Conservation (phyloP, 192 early-diverging fungal species). For the Diversispora eburnea region DNA sequence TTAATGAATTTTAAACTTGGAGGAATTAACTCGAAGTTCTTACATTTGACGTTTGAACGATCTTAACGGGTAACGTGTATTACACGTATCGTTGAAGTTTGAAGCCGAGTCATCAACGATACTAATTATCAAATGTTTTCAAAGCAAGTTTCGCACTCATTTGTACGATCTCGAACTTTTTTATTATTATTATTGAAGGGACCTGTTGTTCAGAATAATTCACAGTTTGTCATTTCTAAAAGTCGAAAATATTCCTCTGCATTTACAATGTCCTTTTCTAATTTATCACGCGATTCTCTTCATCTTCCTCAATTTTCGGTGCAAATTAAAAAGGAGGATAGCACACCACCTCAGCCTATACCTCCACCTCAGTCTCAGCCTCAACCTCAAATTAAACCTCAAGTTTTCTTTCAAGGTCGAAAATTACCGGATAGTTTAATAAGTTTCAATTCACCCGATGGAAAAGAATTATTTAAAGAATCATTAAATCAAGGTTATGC, state of each 20-base stretch:
- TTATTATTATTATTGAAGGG: neutral
- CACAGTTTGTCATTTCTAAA: neutral
- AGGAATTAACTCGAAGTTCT: too few species aligned
- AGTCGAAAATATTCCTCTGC: neutral
- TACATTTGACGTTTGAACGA: too few species aligned
- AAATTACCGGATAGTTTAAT: conserved; percentile 61
- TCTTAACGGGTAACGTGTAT: too few species aligned
- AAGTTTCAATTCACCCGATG: conserved; percentile 76
- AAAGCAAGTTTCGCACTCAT: neutral
- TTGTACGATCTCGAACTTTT: neutral
- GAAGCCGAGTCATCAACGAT: too few species aligned
- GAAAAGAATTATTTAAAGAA: conserved; percentile 76
- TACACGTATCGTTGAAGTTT: too few species aligned
- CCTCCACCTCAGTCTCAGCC: neutral
- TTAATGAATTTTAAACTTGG: too few species aligned
- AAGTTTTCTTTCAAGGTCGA: conserved; percentile 53
- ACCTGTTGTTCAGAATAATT: neutral
- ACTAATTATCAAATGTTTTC: neutral
- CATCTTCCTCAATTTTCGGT: neutral
- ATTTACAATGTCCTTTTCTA: neutral
- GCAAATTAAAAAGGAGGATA: too few species aligned
- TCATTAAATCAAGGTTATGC: conserved; percentile 71
- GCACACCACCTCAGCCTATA: too few species aligned
- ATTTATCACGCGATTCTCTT: neutral
- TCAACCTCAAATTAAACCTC: neutral